A percentile compares a stretch with the other conserved stretches of the same genome.
These are phyloP conservation scores for Pseudisothecium myosuroides DNA, from an alignment of 225 moss, liverwort and hornwort genomes.

Conservation along the genomic window DNA sequence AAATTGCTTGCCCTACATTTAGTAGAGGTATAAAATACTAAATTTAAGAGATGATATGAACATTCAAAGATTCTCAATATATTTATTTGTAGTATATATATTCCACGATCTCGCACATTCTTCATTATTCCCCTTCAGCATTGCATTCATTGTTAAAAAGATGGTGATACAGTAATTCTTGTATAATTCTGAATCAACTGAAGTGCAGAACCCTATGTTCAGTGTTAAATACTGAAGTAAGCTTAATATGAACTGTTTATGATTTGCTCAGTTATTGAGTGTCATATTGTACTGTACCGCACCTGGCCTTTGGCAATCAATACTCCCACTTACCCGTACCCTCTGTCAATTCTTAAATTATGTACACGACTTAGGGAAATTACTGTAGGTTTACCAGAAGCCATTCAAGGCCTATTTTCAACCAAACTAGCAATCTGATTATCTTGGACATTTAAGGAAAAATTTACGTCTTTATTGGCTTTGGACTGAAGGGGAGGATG, in stretches of 20 bases:
- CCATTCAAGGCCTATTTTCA: neutral
- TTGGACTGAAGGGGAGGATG: neutral
- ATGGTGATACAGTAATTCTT: neutral
- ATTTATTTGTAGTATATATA: neutral
- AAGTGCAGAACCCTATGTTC: neutral
- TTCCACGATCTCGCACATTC: neutral
- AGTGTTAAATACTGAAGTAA: too few species aligned
- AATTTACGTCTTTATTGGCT: neutral
- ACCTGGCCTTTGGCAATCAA: neutral
- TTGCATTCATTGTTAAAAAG: neutral
- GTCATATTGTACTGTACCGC: neutral
- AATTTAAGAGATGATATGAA: neutral
- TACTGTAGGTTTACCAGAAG: neutral
- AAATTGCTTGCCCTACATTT: too few species aligned
- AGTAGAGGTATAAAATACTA: neutral
- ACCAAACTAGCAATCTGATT: neutral
- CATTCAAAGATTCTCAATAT: neutral
- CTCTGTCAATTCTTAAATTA: neutral
- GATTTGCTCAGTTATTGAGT: neutral
- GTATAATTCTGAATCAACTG: neutral
- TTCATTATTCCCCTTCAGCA: neutral
- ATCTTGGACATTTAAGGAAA: neutral
- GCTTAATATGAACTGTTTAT: neutral
- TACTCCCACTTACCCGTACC: neutral
- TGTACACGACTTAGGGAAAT: neutral